Base-by-base conservation (phyloP, 164 flowering plant genomes). In the Vitis cinerea region DNA sequence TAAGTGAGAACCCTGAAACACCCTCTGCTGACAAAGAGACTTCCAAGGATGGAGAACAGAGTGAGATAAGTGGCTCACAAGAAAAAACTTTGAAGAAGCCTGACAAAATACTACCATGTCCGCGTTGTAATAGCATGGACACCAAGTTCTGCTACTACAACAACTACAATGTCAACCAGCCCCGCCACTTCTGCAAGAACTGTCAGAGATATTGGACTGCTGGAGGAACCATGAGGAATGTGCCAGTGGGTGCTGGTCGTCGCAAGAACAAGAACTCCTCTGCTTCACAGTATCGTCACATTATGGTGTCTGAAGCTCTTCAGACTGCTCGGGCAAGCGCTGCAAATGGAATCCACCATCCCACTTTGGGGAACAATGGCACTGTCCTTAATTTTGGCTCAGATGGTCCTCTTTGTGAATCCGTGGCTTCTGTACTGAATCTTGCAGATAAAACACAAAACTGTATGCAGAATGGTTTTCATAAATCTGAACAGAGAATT, bases 161-260 rank as follows among this genome's bases (percentile, higher is more conserved):
- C 77, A 85, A 85, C 59, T 85, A 82, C 79, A 83, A 83, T 58
- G 83, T 85, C 15, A 85, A 82, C 67, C 87, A 85, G 66, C 89
- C 89, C 11, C 82, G 89, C 3, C 81, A 85, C 56, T 85, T 85
- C 74, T 85, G 89, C 79, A 85, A 79, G 53, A 77, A 77, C 62
- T 85, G 89, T 53, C 89, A 85, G 54, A 75, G 89, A 53, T 83
- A 82, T 61, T 85, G 89, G 89, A 85, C 89, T 5, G 82, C 86
- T n/a, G 87, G 89, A 1, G 89, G 89, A 14, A 74, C 79, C 65
- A 82, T 84, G 89, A 77, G 89, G 76, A 86, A 80, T 51, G 83
- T 86, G 14, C 84, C 89, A 0, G 83, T 86, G 4, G 89, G 87
- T 17, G 80, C 89, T 14, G 89, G 87, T 47, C 80, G 87, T 2